Evolutionary conservation across 441 rosid genomes (phyloP).

Genomic region (Raphanus hybrid): DNA sequence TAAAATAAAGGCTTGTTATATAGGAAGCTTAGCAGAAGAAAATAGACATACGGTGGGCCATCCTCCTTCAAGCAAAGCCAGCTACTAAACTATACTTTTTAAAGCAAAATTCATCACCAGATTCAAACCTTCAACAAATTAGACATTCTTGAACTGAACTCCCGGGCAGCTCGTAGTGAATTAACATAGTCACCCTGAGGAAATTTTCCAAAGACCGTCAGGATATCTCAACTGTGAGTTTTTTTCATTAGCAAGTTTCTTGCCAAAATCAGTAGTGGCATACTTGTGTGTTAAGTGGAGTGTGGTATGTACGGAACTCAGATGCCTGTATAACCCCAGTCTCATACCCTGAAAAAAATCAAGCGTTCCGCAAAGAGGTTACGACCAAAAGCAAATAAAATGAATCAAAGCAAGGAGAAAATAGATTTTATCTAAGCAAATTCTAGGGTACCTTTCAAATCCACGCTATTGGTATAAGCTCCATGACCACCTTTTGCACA

Average conservation of each 20-base stretch:
- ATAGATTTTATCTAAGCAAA: constrained; percentile 18
- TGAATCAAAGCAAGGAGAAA: constrained; percentile 11
- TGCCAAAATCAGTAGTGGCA: constrained; percentile 28
- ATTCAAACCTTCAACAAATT: constrained; percentile 59
- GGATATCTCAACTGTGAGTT: constrained; percentile 16
- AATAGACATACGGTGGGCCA: constrained; percentile 3
- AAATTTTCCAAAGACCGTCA: constrained; percentile 34
- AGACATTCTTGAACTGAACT: constrained; percentile 69
- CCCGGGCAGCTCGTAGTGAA: constrained; percentile 74
- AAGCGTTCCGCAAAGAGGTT: constrained; percentile 15
- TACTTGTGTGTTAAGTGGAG: constrained; percentile 78
- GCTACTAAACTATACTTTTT: constrained; percentile 22
- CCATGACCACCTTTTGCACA: constrained; percentile 93
- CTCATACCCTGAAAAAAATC: constrained; percentile 58
- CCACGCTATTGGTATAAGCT: constrained; percentile 73
- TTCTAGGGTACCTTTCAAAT: constrained; percentile 57
- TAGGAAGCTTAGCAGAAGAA: constrained; percentile 31
- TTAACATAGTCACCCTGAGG: constrained; percentile 72
- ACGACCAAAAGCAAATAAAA: constrained; percentile 15
- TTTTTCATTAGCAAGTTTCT: constrained; percentile 16
- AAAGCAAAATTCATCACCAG: constrained; percentile 16
- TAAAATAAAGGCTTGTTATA: constrained; percentile 12
- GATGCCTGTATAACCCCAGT: constrained; percentile 71
- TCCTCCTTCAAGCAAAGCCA: constrained; percentile 29
- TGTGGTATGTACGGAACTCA: constrained; percentile 78